Evolutionary conservation across 129 eudicot species (phyloP).

Genomic region (Solidago caesia): DNA sequence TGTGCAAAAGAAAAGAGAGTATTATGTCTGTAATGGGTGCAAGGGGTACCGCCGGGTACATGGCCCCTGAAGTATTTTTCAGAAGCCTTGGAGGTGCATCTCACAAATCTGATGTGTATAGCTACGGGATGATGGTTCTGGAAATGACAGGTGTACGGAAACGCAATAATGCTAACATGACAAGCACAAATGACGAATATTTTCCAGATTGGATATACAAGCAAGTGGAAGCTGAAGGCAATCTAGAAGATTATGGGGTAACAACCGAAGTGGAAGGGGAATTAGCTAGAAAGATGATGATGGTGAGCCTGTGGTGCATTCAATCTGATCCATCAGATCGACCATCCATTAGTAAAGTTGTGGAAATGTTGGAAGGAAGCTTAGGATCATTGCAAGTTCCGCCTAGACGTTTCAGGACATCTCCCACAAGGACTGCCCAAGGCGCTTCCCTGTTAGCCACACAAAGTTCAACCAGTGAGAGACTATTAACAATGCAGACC

Average conservation of each 20-base stretch:
- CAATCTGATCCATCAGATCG: not conserved
- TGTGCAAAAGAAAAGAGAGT: not conserved
- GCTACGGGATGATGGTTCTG: slow-evolving; percentile 1
- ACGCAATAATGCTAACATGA: not conserved
- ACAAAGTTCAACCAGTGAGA: not conserved
- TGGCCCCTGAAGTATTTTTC: slow-evolving; percentile 1
- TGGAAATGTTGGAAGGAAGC: not conserved
- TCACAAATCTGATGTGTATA: slow-evolving; percentile 7
- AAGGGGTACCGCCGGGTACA: not conserved
- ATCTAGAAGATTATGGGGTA: not conserved
- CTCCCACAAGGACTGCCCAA: not conserved
- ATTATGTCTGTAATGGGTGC: not conserved
- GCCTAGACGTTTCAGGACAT: not conserved
- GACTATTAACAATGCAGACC: not conserved
- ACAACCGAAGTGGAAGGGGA: not conserved
- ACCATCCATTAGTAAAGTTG: not conserved
- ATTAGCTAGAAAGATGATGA: slow-evolving; percentile 1
- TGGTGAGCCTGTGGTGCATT: not conserved
- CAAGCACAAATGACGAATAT: not conserved
- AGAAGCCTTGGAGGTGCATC: not conserved
- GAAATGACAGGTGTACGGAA: slow-evolving; percentile 1
- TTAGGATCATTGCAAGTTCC: not conserved
- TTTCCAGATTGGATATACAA: not conserved
- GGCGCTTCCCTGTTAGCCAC: not conserved
- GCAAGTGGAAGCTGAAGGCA: not conserved